A percentile compares a stretch with the other conserved stretches of the same genome.
phyloP scores from a whole-genome alignment of 108 stramenopile genomes.

The Asterionellopsis glacialis region DNA sequence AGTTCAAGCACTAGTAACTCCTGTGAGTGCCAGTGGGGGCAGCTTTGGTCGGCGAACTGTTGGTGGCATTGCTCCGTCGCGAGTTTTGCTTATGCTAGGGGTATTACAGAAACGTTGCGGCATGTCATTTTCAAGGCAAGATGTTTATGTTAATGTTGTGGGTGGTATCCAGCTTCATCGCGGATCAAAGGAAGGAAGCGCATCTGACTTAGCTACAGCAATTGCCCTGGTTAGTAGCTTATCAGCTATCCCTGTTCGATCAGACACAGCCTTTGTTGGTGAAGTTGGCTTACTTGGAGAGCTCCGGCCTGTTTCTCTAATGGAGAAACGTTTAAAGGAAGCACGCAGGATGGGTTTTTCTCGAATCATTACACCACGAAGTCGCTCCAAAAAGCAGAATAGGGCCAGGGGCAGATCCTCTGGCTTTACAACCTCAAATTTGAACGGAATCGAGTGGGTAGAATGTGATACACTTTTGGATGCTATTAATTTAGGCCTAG shows the following conservation, averaged over 20 bases:
- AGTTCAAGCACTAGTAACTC: constrained; percentile 45
- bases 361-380: constrained; percentile 54
- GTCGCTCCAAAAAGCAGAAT: constrained; percentile 7
- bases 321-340: constrained; percentile 72
- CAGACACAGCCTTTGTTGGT: constrained; percentile 93
- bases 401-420: constrained; percentile 13
- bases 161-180: constrained; percentile 65
- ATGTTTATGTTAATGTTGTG: constrained; percentile 92
- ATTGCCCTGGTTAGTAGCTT: constrained; percentile 81
- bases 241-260: constrained; percentile 66
- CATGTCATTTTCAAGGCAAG: constrained; percentile 48
- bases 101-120: constrained; percentile 90
- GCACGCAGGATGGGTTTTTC: constrained; percentile 82
- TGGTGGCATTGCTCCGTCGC: constrained; percentile 71
- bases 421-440: not conserved
- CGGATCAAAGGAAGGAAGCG: constrained; percentile 33
- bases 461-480: constrained; percentile 63
- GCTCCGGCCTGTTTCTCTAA: constrained; percentile 66
- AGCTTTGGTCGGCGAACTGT: constrained; percentile 55
- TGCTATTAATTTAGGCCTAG: constrained; percentile 55
- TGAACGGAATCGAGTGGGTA: constrained; percentile 31
- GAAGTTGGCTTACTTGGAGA: constrained; percentile 92
- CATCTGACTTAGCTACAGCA: constrained; percentile 82
- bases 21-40: constrained; percentile 23
- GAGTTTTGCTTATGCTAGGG: constrained; percentile 81